Percentiles rank a stretch among this genome's conserved stretches.
Conservation (phyloP, 345 rosid species). For the Salix brachista region DNA sequence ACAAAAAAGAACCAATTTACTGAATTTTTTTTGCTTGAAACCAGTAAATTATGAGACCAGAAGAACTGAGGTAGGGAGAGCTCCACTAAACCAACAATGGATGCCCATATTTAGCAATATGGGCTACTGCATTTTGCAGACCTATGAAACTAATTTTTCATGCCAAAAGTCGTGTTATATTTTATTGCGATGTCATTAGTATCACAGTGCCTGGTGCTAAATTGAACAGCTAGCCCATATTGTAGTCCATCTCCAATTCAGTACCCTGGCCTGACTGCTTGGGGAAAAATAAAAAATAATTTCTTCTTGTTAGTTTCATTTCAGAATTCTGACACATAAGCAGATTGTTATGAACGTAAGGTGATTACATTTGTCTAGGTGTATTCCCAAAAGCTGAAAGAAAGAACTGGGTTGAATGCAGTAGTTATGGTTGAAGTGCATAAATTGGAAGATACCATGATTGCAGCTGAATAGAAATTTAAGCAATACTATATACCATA, state of each 20-base stretch:
- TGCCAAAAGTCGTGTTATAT: not conserved
- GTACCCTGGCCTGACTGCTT: not conserved
- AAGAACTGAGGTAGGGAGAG: not conserved
- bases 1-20: not conserved
- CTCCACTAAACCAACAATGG: not conserved
- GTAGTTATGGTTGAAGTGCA: constrained; percentile 5
- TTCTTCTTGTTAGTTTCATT: not conserved
- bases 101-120: not conserved
- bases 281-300: not conserved
- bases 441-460: constrained; percentile 15
- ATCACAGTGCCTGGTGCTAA: not conserved
- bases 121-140: too few species aligned
- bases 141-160: not conserved
- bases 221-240: not conserved
- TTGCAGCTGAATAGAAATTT: not conserved
- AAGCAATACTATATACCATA: not conserved
- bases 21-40: not conserved
- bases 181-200: not conserved
- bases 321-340: not conserved
- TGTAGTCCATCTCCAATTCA: not conserved
- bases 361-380: not conserved
- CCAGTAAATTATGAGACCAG: too few species aligned
- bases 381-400: not conserved
- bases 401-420: not conserved
- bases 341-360: not conserved